Base-by-base conservation (phyloP, 2,329 filamentous ascomycete genomes). In the Macroventuria anomochaeta region DNA sequence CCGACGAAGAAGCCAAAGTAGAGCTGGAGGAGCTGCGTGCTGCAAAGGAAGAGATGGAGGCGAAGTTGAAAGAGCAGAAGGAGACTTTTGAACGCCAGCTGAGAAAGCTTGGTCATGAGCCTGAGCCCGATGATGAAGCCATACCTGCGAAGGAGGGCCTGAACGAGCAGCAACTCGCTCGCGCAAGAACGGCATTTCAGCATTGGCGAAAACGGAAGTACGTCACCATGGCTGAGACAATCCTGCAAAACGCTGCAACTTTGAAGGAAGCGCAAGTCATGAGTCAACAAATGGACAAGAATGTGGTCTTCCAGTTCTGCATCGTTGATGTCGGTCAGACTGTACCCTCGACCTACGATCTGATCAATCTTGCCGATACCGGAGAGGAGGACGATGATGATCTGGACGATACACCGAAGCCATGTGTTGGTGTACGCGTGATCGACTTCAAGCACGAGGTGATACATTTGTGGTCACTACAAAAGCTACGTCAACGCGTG, bases 201-300 rank as follows among this genome's bases (percentile, higher is more conserved):
- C 87, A 89, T 63, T 99, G 95, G 95, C 86, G 87, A 57, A 83
- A 88, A 62, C 87, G 91, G 25, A 90, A 91, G 67, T 97, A 93
- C 66, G 91, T 99, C 53, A 88, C 88, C 49, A 96, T 99, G 90
- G 93, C 93, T 3, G 95, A 97, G 74, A 86, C 88, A 2, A 88
- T 97, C 23, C 80, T 99, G 38, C 92, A 96, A 69, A 88, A 96
- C 71, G 93, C 93, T 2, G 87, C 90, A 7, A 85, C 88, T 23
- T 76, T 99, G 53, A 99, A 99, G 73, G 95, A 99, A 75, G 95
- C 95, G 1, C 95, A 99, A 70, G 88, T 99, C 56, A 95, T 99
- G 91, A 96, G 93, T 77, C 93, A 96, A 65, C 91, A 96, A 67
- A 89, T 99, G 79, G 90, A 95, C 63, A 95, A 97, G 73, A 87